These are phyloP conservation scores for Hansfordia pulvinata DNA, from an alignment of 2,329 filamentous ascomycete species.

Conservation along the genomic window DNA sequence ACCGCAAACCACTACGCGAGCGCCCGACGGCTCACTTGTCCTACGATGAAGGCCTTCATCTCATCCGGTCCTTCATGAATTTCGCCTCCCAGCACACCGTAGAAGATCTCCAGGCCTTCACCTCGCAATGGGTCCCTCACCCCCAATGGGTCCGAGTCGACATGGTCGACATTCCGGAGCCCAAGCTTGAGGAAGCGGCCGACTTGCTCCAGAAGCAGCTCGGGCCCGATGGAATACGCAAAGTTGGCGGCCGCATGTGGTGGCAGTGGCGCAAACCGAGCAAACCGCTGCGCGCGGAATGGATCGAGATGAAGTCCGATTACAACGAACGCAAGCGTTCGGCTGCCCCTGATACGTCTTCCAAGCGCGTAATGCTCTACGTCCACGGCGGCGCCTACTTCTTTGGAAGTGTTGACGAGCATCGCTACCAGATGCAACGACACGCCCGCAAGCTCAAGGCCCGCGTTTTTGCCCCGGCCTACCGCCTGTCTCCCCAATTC, in stretches of 20 bases:
- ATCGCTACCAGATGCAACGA: slow-evolving; percentile 95
- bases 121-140: slow-evolving; percentile 78
- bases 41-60: slow-evolving; percentile 82
- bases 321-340: slow-evolving; percentile 56
- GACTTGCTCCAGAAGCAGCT: slow-evolving; percentile 57
- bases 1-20: slow-evolving; percentile 59
- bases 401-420: slow-evolving; percentile 90
- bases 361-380: slow-evolving; percentile 78
- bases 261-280: slow-evolving; percentile 74
- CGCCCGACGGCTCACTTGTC: slow-evolving; percentile 84
- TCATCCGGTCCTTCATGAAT: slow-evolving; percentile 74
- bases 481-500: slow-evolving; percentile 83
- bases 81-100: slow-evolving; percentile 83
- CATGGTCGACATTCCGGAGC: slow-evolving; percentile 47
- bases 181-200: slow-evolving; percentile 54
- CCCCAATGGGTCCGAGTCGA: slow-evolving; percentile 80
- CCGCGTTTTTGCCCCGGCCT: slow-evolving; percentile 73
- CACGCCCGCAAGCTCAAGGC: slow-evolving; percentile 91
- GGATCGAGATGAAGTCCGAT: slow-evolving; percentile 90
- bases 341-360: slow-evolving; percentile 39
- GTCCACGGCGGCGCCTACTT: slow-evolving; percentile 91
- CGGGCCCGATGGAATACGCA: slow-evolving; percentile 59
- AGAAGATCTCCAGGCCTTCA: slow-evolving; percentile 88
- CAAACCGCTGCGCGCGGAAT: slow-evolving; percentile 63
- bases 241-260: slow-evolving; percentile 73